Conservation (phyloP, 2,329 filamentous ascomycete genomes). For the Pseudopyrenochaeta lycopersici region DNA sequence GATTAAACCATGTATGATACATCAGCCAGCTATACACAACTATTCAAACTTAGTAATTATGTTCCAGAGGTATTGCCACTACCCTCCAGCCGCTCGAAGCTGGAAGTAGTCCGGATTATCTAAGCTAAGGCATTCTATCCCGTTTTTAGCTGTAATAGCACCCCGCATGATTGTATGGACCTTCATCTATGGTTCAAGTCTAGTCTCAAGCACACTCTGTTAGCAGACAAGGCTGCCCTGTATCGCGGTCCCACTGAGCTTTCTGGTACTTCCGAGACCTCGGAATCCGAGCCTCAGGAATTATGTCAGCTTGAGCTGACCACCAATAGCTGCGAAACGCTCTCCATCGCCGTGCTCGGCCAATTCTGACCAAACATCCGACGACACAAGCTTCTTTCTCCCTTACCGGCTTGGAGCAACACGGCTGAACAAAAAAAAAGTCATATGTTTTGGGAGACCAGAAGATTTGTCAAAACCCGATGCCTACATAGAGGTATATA, state of each 20-base stretch:
- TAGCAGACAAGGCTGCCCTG: too few species aligned
- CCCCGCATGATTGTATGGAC: too few species aligned
- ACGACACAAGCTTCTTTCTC: neutral
- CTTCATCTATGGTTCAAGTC: too few species aligned
- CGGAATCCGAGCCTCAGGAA: neutral
- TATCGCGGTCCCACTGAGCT: neutral
- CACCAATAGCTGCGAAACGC: neutral
- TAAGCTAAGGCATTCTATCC: too few species aligned
- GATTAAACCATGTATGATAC: neutral
- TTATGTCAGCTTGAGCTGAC: neutral
- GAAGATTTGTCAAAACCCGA: neutral
- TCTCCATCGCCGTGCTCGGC: neutral
- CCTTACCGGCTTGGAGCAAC: neutral
- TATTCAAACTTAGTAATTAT: neutral
- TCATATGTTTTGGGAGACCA: neutral
- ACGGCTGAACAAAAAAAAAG: neutral
- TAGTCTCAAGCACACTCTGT: too few species aligned
- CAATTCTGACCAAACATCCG: neutral
- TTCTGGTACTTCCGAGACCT: neutral
- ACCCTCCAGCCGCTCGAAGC: too few species aligned
- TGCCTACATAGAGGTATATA: neutral
- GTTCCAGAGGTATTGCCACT: too few species aligned
- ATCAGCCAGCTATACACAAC: neutral
- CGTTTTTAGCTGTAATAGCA: too few species aligned
- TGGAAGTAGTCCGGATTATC: too few species aligned